These are phyloP conservation scores for Hypoxylon sp. DNA, from an alignment of 2,329 filamentous ascomycete species.

Conservation along the genomic window DNA sequence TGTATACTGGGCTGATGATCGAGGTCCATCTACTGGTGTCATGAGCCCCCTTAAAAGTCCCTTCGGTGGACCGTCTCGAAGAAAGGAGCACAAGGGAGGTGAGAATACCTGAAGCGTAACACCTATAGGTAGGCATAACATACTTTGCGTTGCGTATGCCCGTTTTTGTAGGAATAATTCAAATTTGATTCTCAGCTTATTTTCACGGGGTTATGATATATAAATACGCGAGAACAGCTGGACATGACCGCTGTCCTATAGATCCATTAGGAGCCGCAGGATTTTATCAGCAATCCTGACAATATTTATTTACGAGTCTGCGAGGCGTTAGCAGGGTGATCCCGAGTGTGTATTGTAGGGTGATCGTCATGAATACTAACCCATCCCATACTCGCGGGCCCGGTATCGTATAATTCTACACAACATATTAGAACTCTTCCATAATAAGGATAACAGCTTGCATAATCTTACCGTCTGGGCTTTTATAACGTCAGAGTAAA, in stretches of 20 bases:
- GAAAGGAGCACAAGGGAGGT: conserved; percentile 46
- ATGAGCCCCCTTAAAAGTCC: conserved; percentile 51
- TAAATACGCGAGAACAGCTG: neutral
- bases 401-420: conserved; percentile 58
- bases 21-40: conserved; percentile 48
- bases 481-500: conserved; percentile 56
- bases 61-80: conserved; percentile 42
- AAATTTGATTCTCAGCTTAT: neutral
- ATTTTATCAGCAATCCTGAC: conserved; percentile 37
- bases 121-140: neutral
- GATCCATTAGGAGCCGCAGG: neutral
- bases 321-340: neutral
- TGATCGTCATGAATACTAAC: conserved; percentile 43
- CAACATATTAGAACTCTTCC: conserved; percentile 26
- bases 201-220: neutral
- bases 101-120: conserved; percentile 12
- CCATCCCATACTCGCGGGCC: conserved; percentile 60
- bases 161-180: neutral
- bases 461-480: conserved; percentile 50
- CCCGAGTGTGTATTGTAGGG: neutral
- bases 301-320: conserved; percentile 46
- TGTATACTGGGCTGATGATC: conserved; percentile 42
- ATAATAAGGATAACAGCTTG: too few relatives aligned
- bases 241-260: too few relatives aligned
- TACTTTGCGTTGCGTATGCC: too few relatives aligned